A percentile compares a stretch with the other conserved stretches of the same genome.
Conservation (phyloP, 805 yeast genomes). For the Candida koratica region DNA sequence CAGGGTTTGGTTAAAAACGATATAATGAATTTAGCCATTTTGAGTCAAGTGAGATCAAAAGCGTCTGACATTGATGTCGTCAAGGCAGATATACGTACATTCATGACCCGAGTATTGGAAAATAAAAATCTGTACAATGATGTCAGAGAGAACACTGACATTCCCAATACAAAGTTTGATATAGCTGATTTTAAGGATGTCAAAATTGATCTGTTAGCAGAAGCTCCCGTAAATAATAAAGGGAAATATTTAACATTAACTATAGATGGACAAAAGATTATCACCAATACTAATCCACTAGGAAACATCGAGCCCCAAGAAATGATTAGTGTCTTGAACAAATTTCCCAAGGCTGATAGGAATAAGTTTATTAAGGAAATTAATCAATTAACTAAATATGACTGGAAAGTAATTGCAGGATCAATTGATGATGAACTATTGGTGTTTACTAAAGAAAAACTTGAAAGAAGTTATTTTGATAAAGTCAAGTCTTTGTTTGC, state of each 20-base stretch:
- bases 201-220: background rate
- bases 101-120: slow-evolving; percentile 9
- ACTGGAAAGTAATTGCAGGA: slow-evolving; percentile 57
- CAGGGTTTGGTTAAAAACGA: slow-evolving; percentile 5
- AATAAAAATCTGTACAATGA: slow-evolving; percentile 9
- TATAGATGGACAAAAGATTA: slow-evolving; percentile 31
- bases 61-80: background rate
- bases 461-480: slow-evolving; percentile 5
- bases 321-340: slow-evolving; percentile 36
- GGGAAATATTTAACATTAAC: slow-evolving; percentile 29
- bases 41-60: slow-evolving; percentile 2
- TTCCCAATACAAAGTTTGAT: slow-evolving; percentile 19
- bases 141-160: slow-evolving; percentile 10
- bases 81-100: slow-evolving; percentile 7
- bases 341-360: slow-evolving; percentile 33
- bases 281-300: slow-evolving; percentile 36
- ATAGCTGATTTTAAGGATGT: slow-evolving; percentile 16
- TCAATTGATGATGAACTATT: slow-evolving; percentile 11
- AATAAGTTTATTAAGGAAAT: slow-evolving; percentile 32
- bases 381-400: slow-evolving; percentile 39
- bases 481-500: slow-evolving; percentile 23
- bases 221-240: background rate
- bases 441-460: slow-evolving; percentile 13
- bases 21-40: slow-evolving; percentile 8
- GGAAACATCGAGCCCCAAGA: slow-evolving; percentile 28